Evolutionary conservation across 2,329 filamentous ascomycete genomes (phyloP), one percentile per base, ranked within the genome.

Genomic region (Ophiobolus disseminans): DNA sequence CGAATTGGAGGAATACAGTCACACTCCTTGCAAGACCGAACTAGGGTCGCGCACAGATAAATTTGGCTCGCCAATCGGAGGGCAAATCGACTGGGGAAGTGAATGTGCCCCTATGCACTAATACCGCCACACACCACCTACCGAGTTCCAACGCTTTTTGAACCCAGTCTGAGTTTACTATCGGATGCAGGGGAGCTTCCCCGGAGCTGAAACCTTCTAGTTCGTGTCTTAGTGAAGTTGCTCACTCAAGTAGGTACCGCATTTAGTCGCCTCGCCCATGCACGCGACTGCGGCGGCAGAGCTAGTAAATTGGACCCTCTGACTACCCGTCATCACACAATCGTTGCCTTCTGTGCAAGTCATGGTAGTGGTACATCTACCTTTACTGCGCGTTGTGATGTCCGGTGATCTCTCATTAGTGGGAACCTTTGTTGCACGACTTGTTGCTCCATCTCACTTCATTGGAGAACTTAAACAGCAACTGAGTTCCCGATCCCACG

Each of bases 281-380:
- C 64, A 64, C 61, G 69, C 69, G 69, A 66, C 60, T 67, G 52
- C 58, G 63, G 69, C 69, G 68, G 66, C 58, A 63, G 57, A 67
- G 60, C 66, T 70, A 69, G 62, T 57, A 65, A 70, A 70, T 60
- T 58, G 46, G 43, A 40, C 5, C 57, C 49, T 56, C 51, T 58
- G 42, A 52, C 53, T 58, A 38, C 40, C 62, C 55, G 62, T 65
- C 66, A 63, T 69, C 55, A 52, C 50, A 47, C 35, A 45, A 45
- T 52, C n/a, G 50, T 50, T 53, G 59, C 57, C 48, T 59, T 52
- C n/a, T 58, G 41, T 46, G 40, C 48, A 54, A n/a, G 55, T 30
- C 44, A 45, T 42, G 36, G 45, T 42, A 44, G 52, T 53, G 53
- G 51, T 50, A 53, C 44, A 43, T 37, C 38, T 50, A 23, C 40